A percentile compares a stretch with the other conserved stretches of the same genome.
Evolutionary conservation across 192 early-diverging fungal genomes (phyloP).

Genomic region (Backusella tuberculispora): DNA sequence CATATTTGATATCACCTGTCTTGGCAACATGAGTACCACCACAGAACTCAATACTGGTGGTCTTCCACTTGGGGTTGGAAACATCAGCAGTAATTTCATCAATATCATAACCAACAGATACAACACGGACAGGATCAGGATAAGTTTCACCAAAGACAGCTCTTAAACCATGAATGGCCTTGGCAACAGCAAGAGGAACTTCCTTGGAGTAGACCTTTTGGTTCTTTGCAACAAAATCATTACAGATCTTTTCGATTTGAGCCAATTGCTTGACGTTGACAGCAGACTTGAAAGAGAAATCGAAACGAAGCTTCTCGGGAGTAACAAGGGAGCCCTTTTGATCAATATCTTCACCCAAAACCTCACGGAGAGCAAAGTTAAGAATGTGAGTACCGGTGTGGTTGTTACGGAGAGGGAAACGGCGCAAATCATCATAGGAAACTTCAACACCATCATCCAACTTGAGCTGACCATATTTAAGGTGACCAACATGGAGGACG

Average conservation of each 20-base stretch:
- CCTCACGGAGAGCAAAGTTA: conserved; percentile 90
- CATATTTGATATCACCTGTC: conserved; percentile 88
- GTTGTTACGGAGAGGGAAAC: conserved; percentile 92
- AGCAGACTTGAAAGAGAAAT: conserved; percentile 82
- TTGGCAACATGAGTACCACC: conserved; percentile 95
- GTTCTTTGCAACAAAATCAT: conserved; percentile 77
- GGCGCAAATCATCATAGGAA: conserved; percentile 87
- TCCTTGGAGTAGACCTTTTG: conserved; percentile 80
- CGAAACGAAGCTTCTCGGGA: conserved; percentile 96
- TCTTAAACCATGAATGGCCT: conserved; percentile 88
- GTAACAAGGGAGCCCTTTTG: conserved; percentile 97
- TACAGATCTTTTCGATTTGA: conserved; percentile 78
- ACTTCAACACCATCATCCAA: conserved; percentile 74
- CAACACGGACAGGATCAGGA: conserved; percentile 97
- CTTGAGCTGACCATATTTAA: conserved; percentile 84
- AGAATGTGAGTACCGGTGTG: conserved; percentile 96
- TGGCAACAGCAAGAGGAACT: conserved; percentile 79
- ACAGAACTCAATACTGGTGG: conserved; percentile 94
- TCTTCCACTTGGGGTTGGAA: conserved; percentile 78
- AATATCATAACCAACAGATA: conserved; percentile 88
- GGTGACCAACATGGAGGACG: conserved; percentile 93
- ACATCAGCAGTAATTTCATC: conserved; percentile 85
- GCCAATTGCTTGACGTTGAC: conserved; percentile 70
- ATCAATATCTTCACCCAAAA: conserved; percentile 79
- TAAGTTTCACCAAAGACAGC: conserved; percentile 98